Percentiles rank a stretch among this genome's conserved stretches.
phyloP scores from a whole-genome alignment of 305 asterid genomes.

The Fraxinus nigra region DNA sequence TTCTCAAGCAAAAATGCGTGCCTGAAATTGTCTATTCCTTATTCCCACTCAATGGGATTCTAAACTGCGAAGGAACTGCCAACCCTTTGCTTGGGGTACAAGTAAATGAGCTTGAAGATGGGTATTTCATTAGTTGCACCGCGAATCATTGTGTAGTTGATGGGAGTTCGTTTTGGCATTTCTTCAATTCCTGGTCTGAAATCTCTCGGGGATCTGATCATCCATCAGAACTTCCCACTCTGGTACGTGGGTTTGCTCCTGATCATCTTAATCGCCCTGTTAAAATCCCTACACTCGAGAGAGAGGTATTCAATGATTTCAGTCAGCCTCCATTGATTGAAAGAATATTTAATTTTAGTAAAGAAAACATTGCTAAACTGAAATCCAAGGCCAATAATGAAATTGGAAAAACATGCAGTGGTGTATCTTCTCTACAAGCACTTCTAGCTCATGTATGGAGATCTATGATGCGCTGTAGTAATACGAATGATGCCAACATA shows the following conservation, averaged over 20 bases:
- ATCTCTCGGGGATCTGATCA: conserved; percentile 28
- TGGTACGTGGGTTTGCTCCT: conserved; percentile 16
- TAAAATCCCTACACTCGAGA: conserved; percentile 11
- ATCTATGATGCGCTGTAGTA: conserved; percentile 22
- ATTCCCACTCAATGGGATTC: conserved; percentile 29
- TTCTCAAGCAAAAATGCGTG: conserved; percentile 20
- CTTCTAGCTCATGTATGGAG: conserved; percentile 45
- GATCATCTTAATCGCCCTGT: not conserved
- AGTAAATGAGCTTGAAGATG: conserved; percentile 44
- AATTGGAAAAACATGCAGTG: not conserved
- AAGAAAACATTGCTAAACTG: conserved; percentile 23
- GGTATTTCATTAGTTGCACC: conserved; percentile 40
- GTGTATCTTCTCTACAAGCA: conserved; percentile 39
- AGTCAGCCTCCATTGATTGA: conserved; percentile 9
- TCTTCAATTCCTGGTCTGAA: conserved; percentile 60
- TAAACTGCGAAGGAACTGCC: conserved; percentile 27
- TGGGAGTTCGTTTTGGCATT: conserved; percentile 54
- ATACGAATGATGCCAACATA: not conserved
- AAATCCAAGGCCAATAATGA: conserved; percentile 36
- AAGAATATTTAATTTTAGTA: conserved; percentile 33
- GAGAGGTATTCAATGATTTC: not conserved
- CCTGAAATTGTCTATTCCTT: conserved; percentile 32
- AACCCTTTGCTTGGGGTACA: conserved; percentile 44
- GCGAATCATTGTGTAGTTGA: conserved; percentile 37
- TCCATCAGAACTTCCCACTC: conserved; percentile 21